These are phyloP conservation scores for Calonectria honghensis DNA, from an alignment of 2,329 filamentous ascomycete species.

Conservation along the genomic window DNA sequence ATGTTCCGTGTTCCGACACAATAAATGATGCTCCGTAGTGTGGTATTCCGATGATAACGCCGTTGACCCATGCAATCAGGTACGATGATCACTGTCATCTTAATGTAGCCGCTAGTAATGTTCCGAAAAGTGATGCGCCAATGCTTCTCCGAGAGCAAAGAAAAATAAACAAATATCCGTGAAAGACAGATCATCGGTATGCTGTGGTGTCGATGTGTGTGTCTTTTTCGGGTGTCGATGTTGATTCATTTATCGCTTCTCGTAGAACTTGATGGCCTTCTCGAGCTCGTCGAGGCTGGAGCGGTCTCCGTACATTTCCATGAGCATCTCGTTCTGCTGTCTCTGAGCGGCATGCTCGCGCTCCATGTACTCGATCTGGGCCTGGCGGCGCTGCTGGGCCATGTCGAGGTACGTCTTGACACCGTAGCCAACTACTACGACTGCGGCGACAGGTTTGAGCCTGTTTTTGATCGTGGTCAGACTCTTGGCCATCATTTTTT, in stretches of 20 bases:
- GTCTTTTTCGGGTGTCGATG: conserved; percentile 28
- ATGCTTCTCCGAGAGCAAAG: not conserved
- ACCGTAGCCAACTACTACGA: conserved; percentile 60
- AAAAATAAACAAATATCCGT: not conserved
- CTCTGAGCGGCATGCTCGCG: conserved; percentile 60
- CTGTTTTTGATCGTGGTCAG: conserved; percentile 49
- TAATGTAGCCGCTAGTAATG: conserved; percentile 9
- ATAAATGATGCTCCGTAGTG: conserved; percentile 28
- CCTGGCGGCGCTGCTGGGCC: conserved; percentile 53
- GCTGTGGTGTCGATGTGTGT: conserved; percentile 17
- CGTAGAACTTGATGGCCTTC: conserved; percentile 68
- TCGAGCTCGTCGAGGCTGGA: conserved; percentile 69
- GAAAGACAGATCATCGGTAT: not conserved
- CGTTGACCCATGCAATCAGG: conserved; percentile 28
- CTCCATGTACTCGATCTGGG: conserved; percentile 58
- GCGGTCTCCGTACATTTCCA: conserved; percentile 71
- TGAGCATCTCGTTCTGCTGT: conserved; percentile 64
- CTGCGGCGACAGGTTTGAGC: conserved; percentile 57
- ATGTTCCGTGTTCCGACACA: conserved; percentile 21
- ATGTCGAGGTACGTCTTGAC: conserved; percentile 59
- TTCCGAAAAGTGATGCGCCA: conserved; percentile 21
- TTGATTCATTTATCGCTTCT: conserved; percentile 57
- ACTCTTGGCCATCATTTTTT: conserved; percentile 34
- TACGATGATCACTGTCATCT: conserved; percentile 27
- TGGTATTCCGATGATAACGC: conserved; percentile 33